Evolutionary conservation across 2,329 filamentous ascomycete genomes (phyloP), one percentile per base, ranked within the genome.

Genomic region (Kalmusia sp.): DNA sequence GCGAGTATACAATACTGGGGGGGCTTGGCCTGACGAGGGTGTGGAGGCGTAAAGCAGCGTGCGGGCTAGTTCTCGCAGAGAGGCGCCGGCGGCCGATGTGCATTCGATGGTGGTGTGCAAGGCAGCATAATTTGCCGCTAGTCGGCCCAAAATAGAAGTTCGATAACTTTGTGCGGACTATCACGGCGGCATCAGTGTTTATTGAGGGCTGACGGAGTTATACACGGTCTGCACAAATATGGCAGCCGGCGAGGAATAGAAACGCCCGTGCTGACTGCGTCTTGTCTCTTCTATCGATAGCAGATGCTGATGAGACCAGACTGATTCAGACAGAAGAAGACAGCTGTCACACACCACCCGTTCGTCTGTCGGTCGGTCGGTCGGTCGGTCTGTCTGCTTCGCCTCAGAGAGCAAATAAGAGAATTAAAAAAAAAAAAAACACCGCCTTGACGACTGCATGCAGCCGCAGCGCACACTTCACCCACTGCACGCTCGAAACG

Each of bases 171-270:
- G 49, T 52, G 53, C 53, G 31, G 59, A 64, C 49, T 51, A 59
- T 35, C 37, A 44, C 51, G 46, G 53, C 52, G 52, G 61, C 56
- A 62, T 62, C 59, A 57, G 49, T 60, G 55, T 62, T 27, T 69
- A 71, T 72, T 64, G 67, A 66, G 62, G 64, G 69, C 69, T 69
- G 68, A 65, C 65, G 60, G 43, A 55, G 50, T 58, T 65, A 68
- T 68, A 70, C 69, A 53, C 44, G 49, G 50, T 50, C 19, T 69
- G 68, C 68, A 72, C 63, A 70, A 71, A 48, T 63, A 31, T 54
- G 39, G 51, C 55, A 50, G 40, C 56, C 55, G n/a, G 56, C 52
- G 35, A 51, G 48, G 44, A 58, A 5, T 49, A 51, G 55, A 50
- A 59, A 55, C 56, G 52, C 43, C 33, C 41, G 51, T 52, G 57